Evolutionary conservation across 179 eudicot genomes (phyloP).

Genomic region (Nepenthes alata): DNA sequence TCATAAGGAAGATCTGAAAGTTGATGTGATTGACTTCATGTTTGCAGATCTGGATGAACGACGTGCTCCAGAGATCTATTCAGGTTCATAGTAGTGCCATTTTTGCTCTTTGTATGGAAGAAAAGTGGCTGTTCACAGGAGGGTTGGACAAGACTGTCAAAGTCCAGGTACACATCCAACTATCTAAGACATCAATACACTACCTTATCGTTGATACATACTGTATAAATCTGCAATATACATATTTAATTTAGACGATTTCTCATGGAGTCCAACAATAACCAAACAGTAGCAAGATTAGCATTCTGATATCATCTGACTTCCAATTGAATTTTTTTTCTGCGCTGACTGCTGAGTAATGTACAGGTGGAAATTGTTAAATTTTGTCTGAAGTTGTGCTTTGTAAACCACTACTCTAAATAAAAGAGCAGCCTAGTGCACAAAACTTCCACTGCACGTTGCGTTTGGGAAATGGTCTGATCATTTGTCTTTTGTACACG

Average conservation of each 20-base stretch:
- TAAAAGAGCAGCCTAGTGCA: no score
- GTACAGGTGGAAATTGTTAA: no score
- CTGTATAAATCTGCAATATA: no score
- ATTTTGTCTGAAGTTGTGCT: no score
- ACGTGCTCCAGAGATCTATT: conserved; percentile 29
- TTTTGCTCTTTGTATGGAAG: conserved; percentile 52
- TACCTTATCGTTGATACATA: no score
- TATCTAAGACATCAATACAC: no score
- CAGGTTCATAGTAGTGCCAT: conserved; percentile 52
- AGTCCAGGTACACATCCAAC: conserved; percentile 44
- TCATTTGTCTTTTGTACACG: neutral
- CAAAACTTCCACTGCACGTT: no score
- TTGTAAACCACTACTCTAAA: no score
- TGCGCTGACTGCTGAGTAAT: no score
- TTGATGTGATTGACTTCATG: conserved; percentile 1
- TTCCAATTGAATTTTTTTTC: no score
- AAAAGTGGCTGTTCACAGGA: conserved; percentile 58
- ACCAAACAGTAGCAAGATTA: neutral
- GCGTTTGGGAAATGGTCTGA: neutral
- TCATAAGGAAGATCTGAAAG: neutral
- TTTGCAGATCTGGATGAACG: conserved; percentile 66
- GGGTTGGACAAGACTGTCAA: conserved; percentile 71
- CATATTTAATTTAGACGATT: neutral
- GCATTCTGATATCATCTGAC: no score
- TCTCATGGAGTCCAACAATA: neutral